Percentiles rank a stretch among this genome's conserved stretches.
Evolutionary conservation across 2,329 filamentous ascomycete species (phyloP).

Genomic region (Phyllosticta citrichinensis): DNA sequence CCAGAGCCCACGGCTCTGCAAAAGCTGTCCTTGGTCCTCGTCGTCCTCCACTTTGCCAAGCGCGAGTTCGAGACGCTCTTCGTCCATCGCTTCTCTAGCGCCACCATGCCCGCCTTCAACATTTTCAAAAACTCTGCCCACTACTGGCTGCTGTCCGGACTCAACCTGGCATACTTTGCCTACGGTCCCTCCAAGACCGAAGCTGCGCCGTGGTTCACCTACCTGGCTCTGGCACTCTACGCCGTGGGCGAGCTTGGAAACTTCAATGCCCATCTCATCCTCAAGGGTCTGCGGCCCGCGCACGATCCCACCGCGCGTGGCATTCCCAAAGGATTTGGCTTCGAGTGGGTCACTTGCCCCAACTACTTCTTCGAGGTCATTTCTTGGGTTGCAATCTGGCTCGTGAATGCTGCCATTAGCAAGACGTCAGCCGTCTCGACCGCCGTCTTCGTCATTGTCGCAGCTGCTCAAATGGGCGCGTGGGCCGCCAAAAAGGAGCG

Average conservation of each 20-base stretch:
- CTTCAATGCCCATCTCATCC: slow-evolving; percentile 65
- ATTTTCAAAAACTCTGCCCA: slow-evolving; percentile 92
- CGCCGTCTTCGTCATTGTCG: slow-evolving; percentile 63
- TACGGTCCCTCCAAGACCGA: slow-evolving; percentile 65
- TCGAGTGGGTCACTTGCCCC: slow-evolving; percentile 80
- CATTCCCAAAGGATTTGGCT: slow-evolving; percentile 78
- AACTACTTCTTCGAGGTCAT: slow-evolving; percentile 94
- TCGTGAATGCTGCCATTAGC: slow-evolving; percentile 69
- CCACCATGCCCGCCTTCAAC: slow-evolving; percentile 84
- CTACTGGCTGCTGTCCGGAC: slow-evolving; percentile 81
- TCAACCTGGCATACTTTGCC: slow-evolving; percentile 73
- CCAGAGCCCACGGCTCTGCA: slow-evolving; percentile 53
- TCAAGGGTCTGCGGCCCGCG: slow-evolving; percentile 67
- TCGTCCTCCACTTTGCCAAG: slow-evolving; percentile 81
- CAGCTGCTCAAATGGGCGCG: slow-evolving; percentile 65
- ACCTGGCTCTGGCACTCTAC: slow-evolving; percentile 61
- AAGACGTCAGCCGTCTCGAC: slow-evolving; percentile 68
- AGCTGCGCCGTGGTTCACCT: slow-evolving; percentile 42
- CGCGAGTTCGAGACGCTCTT: slow-evolving; percentile 91
- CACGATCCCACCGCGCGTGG: slow-evolving; percentile 64
- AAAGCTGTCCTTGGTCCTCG: slow-evolving; percentile 61
- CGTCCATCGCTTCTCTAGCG: slow-evolving; percentile 87
- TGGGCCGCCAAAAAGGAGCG: slow-evolving; percentile 93
- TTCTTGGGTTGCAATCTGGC: slow-evolving; percentile 73
- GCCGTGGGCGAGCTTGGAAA: slow-evolving; percentile 72